Evolutionary conservation across 148 eudicot genomes (phyloP).

Genomic region (Persicaria maculosa): DNA sequence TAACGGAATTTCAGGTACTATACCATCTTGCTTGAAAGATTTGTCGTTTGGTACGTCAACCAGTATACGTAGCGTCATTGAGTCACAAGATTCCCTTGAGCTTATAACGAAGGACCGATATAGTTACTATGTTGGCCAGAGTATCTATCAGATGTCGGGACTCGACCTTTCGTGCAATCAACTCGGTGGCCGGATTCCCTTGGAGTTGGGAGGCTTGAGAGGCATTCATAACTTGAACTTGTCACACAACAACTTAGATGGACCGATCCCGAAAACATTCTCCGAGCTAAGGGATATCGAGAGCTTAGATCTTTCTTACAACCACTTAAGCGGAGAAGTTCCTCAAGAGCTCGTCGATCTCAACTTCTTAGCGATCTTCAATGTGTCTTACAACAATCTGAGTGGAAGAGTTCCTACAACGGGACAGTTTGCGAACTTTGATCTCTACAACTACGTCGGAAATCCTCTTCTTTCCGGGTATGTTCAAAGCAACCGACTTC

Average conservation of each 20-base stretch:
- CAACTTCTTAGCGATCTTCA: too few relatives aligned
- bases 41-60: neutral
- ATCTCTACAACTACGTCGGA: too few relatives aligned
- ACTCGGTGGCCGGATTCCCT: slow-evolving; percentile 15
- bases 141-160: neutral
- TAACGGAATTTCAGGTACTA: neutral
- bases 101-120: slow-evolving; percentile 12
- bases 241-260: slow-evolving; percentile 14
- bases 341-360: neutral
- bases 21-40: slow-evolving; percentile 17
- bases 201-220: slow-evolving; percentile 1
- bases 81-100: neutral
- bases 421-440: too few relatives aligned
- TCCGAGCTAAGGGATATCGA: slow-evolving; percentile 6
- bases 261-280: neutral
- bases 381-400: too few relatives aligned
- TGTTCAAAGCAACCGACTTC: too few relatives aligned
- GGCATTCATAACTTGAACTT: neutral
- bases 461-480: too few relatives aligned
- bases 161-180: slow-evolving; percentile 17
- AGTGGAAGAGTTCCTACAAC: too few relatives aligned
- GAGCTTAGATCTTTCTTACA: slow-evolving; percentile 22
- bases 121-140: neutral
- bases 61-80: neutral
- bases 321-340: slow-evolving; percentile 11